Base-by-base conservation (phyloP, 805 yeast genomes). In the Tetrapisispora taiwanensis region DNA sequence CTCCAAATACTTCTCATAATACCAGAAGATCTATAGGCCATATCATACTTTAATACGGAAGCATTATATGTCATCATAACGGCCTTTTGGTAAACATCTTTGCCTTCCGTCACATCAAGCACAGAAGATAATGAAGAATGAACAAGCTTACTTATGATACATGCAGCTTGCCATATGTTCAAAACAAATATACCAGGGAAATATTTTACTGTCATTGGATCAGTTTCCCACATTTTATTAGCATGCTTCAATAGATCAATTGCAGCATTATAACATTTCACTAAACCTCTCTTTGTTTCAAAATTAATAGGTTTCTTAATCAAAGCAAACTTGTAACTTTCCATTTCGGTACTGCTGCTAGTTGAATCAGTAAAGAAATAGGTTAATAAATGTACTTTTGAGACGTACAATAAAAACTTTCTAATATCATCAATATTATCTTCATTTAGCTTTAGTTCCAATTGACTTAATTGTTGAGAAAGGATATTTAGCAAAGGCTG, bases 1-100 rank as follows among this genome's bases (percentile, higher is more conserved):
- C 83, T 85, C 98, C 98, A 90, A 70, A 88, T 81, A 57, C 88
- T 88, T 55, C 84, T 76, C 92, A 92, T 86, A 47, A 92, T 87
- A 8, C 95, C 96, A 38, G 95, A 80, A 0, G 95, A 84, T 51
- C 97, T 74, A 60, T 85, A 86, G 0, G 97, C 86, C 72, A 92
- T 80, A 58, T 90, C 98, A 64, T 89, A 92, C 54, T 87, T 87
- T 53, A 86, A 69, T 26, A 90, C 81, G 0, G 96, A 86, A 0
- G 95, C 94, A 47, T 78, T 78, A 46, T 79, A 74, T 1, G 92
- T 79, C 38, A 84, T 63, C 17, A 74, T 69, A 19, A 84, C 78
- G 1, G 92, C 92, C 19, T 69, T 67, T 48, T 75, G 75, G 54
- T 81, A 86, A 27, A 83, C 73, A 44, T 72, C 74, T 56, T 78